Evolutionary conservation across 192 early-diverging fungal genomes (phyloP), one percentile per base, ranked within the genome.

Genomic region (Helicostylum pulchrum): DNA sequence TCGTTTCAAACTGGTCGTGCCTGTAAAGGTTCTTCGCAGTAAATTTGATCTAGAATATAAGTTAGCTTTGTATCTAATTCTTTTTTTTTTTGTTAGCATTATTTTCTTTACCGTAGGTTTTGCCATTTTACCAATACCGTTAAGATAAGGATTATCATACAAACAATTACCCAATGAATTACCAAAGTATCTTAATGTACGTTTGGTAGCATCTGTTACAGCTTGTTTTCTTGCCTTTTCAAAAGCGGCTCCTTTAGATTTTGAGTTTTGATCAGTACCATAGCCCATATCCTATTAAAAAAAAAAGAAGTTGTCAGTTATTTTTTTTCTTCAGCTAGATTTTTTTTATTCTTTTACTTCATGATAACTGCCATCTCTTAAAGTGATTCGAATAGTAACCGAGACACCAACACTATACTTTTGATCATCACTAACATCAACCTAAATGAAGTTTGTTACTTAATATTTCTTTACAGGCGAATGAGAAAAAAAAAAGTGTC

Each of bases 221-320:
- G 97, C 90, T 76, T 94, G 92, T 62, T 99, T 99, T 60, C 88
- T 89, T 19, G 90, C 87, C 73, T 96, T 97, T 66, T 94, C 91
- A 47, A 97, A 86, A 4, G 91, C 95, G 20, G 70, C 64, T 1
- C 81, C 85, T 68, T 95, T 95, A 53, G 80, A 85, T 71, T 80
- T 87, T 20, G 73, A 72, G 68, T 91, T 91, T 42, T 96, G 94
- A 30, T 84, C 81, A 54, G 73, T 78, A 1, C 95, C 97, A 56
- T 87, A 94, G 12, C 97, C 97, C 32, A 94, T 79, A 62, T 95
- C 97, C 86, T 93, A 59, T 7, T 26, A n/a, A 20, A 49, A 21
- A 32, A 31, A 56, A 34, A n/a, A n/a, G n/a, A 51, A 46, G 14
- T 6, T 23, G 15, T 36, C 19, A 44, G 11, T 48, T n/a, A n/a